Evolutionary conservation across 164 flowering plant genomes (phyloP), one percentile per base, ranked within the genome.

Genomic region (Vitis rotundifolia): DNA sequence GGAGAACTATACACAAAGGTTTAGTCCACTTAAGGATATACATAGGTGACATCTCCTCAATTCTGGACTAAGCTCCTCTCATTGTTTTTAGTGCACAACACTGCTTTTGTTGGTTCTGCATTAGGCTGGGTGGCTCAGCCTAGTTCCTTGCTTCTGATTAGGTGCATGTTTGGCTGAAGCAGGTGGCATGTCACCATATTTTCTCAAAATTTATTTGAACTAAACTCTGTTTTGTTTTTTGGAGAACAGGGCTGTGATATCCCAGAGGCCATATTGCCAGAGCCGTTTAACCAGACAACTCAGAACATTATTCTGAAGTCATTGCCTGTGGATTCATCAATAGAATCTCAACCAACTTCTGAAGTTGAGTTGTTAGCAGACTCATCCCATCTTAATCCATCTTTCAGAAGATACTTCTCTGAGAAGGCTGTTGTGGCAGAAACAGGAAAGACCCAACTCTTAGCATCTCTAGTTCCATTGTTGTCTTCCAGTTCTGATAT

Each of bases 261-360:
- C 66, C 93, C 97, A 60, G 86, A 80, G 76, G 89, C 75, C 8
- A 54, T 49, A 67, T 73, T 89, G 59, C 97, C 89, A 14, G 83
- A 76, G 63, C 88, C 83, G 10, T 83, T 81, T 71, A 79, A 73
- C 78, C 75, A 76, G 63, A 63, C 49, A 65, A 64, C 65, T 63
- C 63, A 60, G 47, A 19, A 19, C 16, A 57, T 53, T 26, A 49
- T 61, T 19, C 67, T 63, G 56, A 64, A 69, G 37, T 49, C 59
- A 12, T 64, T 69, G 52, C 71, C 73, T 51, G 9, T 37, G 44
- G 73, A 69, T 68, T 75, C 80, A 60, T 52, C 73, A 4, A 15
- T 18, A 31, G 50, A 62, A 55, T 73, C 66, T 73, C 63, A 48
- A 26, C 53, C 72, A 64, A 16, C 57, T 58, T 59, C 74, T 62